phyloP scores from a whole-genome alignment of 805 yeast genomes.

The Alloascoidea africana region DNA sequence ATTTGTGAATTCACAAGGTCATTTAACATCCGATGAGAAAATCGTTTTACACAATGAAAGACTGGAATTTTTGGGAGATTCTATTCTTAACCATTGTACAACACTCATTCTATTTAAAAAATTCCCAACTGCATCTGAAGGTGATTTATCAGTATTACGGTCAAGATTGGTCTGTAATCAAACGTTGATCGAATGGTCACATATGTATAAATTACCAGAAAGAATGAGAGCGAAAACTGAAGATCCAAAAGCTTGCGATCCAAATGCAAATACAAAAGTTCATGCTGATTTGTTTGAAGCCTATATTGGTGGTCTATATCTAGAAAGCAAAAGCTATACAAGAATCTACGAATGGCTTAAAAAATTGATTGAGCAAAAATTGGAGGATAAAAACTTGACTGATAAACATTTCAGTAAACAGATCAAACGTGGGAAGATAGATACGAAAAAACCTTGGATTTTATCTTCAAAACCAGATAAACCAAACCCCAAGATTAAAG shows the following conservation, averaged over 20 bases:
- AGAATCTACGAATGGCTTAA: slow-evolving; percentile 15
- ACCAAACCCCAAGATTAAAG: too few species aligned
- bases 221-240: slow-evolving; percentile 36
- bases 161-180: slow-evolving; percentile 59
- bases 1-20: slow-evolving; percentile 38
- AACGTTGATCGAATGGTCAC: slow-evolving; percentile 55
- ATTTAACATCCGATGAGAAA: slow-evolving; percentile 39
- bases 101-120: slow-evolving; percentile 49
- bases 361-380: slow-evolving; percentile 16
- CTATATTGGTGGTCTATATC: slow-evolving; percentile 70
- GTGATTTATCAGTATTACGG: slow-evolving; percentile 60
- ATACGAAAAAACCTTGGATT: too few species aligned
- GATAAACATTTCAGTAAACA: too few species aligned
- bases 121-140: slow-evolving; percentile 67
- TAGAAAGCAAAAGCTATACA: slow-evolving; percentile 30
- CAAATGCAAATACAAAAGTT: slow-evolving; percentile 31
- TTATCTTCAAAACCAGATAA: too few species aligned
- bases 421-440: too few species aligned
- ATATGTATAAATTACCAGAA: slow-evolving; percentile 49
- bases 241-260: slow-evolving; percentile 5
- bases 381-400: too few species aligned
- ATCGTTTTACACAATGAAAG: slow-evolving; percentile 67
- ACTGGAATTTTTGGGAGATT: slow-evolving; percentile 82
- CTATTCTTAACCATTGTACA: slow-evolving; percentile 59
- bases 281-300: slow-evolving; percentile 91